Evolutionary conservation across 2,329 filamentous ascomycete genomes (phyloP), one percentile per base, ranked within the genome.

Genomic region (Diaporthe citri): DNA sequence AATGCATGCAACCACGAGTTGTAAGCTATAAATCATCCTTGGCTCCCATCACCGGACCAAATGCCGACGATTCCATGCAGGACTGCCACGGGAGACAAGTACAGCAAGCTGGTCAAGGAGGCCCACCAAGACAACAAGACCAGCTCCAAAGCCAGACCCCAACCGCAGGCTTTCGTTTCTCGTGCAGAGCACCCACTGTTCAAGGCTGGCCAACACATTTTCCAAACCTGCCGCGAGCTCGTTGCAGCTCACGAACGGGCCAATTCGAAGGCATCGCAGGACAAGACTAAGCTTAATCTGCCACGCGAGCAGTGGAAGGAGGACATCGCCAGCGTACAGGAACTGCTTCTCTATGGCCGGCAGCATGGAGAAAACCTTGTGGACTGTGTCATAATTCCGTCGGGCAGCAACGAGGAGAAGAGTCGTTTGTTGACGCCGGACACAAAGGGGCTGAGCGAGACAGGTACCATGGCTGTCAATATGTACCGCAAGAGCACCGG

Each of bases 251-350:
- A 84, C 76, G 78, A 78, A n/a, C 77, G 78, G 17, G 78, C 78
- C 10, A 80, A 83, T 17, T 76, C 78, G 62, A 78, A 77, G 43
- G 77, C 81, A 17, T 72, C 74, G 10, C 75, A 79, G 8, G 78
- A n/a, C 12, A 46, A 46, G 25, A 51, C 43, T 22, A 71, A 79
- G 36, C 48, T 82, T 34, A 76, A 78, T 4, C 76, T 80, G 9
- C 81, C 81, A 4, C 76, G 76, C 17, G 77, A 77, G 28, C 77
- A 66, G 39, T 85, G 83, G 83, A 79, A 81, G 60, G 76, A 82
- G 66, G 84, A 85, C 72, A 80, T 80, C 51, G 73, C 80, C 43
- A 79, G 82, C 13, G 79, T 83, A 48, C 80, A 79, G 60, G 80
- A 81, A 20, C 59, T 85, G 46, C 76, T 85, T 22, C 73, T 74